Evolutionary conservation across 768 basidiomycete genomes (phyloP), one percentile per base, ranked within the genome.

Genomic region (Suillus discolor): DNA sequence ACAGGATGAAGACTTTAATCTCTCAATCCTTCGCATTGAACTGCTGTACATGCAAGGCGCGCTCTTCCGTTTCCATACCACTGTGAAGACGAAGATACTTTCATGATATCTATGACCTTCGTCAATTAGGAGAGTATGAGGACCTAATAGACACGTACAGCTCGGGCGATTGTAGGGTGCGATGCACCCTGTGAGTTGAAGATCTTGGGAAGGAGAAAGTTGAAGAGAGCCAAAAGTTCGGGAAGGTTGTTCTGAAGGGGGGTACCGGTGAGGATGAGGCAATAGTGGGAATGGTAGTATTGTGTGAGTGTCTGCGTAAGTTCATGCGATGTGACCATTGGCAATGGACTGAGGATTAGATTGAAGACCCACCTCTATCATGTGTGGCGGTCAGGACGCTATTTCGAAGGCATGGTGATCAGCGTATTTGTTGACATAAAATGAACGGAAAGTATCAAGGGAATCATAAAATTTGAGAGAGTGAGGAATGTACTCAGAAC

Each of bases 71-170:
- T 79, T 97, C 96, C 25, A 96, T 98, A 16, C 93, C 90, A 83
- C 96, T 96, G 77, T 98, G 96, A 23, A 98, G 83, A 70, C 96
- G 92, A 61, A 97, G 88, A 76, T 93, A 90, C 71, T 92, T 90
- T 85, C 88, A 97, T 94, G 75, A 97, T 96, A 68, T 97, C 94
- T 96, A 98, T 97, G 71, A 98, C 94, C 73, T 95, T 93, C 20
- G 96, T 98, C 97, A 99, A 98, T 79, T 99, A 97, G 89, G 99
- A 99, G 88, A 99, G 99, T 71, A 99, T 98, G 64, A 99, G 88
- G 57, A 97, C 94, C 92, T 95, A 68, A 0, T 64, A 34, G 55
- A 61, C 18, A 63, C 55, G 11, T 42, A 70, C 5, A 23, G 55
- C 28, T 12, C 42, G 5, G 4, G 45, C 7, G 1, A 44, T 11